Base-by-base conservation (phyloP, 306 rosid genomes). In the Ormosia semicastrata region DNA sequence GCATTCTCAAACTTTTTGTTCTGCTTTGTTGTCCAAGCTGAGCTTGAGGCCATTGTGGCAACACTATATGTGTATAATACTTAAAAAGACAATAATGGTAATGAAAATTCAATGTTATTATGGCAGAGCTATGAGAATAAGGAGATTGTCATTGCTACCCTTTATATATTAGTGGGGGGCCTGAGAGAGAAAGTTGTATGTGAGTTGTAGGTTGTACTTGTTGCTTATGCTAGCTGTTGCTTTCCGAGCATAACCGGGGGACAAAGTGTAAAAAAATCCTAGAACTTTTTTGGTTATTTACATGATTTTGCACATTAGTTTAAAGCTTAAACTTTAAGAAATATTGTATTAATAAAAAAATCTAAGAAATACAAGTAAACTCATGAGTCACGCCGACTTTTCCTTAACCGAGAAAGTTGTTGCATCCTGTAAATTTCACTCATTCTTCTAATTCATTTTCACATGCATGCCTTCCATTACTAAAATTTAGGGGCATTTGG, bases 1-100 rank as follows among this genome's bases (percentile, higher is more conserved):
- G 97, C 98, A 86, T 94, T 94, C 89, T 94, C 98, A 54, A 94
- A 94, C 59, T 36, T 70, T 49, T 94, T 94, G 91, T 94, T 93
- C 49, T 94, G 92, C 85, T 89, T 90, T 4, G 97, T 32, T 6
- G 94, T 94, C 98, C 98, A 94, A 3, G 10, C 49, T 12, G 97
- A 90, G 46, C 85, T 82, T 18, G 97, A 89, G 0, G 91, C 87
- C 88, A 81, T 86, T 66, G 2, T 46, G 4, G 6, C 32, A 15
- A 73, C 14, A 6, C 24, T 56, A 70, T 9, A 62, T 12, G 3
- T 37, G 50, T 54, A 2, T 60, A 8, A 81, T 30, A 39, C 9
- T 40, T 36, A 13, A 0, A 0, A 52, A 52, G 63, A 63, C 6
- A 44, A 57, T 4, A 53, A 4, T 47, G 30, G 46, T 37, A 37